Evolutionary conservation across 306 rosid genomes (phyloP), one percentile per base, ranked within the genome.

Genomic region (Cucurbita moschata): DNA sequence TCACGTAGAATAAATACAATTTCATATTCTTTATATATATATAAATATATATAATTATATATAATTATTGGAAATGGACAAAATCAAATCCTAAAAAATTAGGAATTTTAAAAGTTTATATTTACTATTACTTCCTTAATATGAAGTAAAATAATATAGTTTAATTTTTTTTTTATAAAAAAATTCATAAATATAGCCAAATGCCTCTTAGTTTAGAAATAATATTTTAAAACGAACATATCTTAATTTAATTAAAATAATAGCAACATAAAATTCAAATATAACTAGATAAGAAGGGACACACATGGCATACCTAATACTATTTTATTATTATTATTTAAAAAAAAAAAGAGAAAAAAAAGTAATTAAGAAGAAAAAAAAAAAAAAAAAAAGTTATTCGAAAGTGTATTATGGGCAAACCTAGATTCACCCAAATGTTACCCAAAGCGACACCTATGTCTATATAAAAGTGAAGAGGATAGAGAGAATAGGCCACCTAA

Each of bases 371-470:
- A n/a, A 37, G 9, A 21, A 21, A 15, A 37, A 13, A 61, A 4
- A 26, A 19, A 11, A 14, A 26, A n/a, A n/a, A n/a, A n/a, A 7
- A 1, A 46, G 6, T 68, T 6, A 68, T 23, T 46, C 55, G 1
- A 46, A 46, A 47, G 56, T 68, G 55, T 3, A 23, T 46, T 44
- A 47, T 46, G 39, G 5, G 21, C 10, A 68, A 68, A 47, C 21
- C 56, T 68, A 68, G 12, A 68, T 68, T 68, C 38, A 46, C 30
- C 37, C 73, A 68, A 46, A 68, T 68, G 73, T 47, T 26, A 68
- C 21, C 56, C 12, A 68, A 68, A 12, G 19, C 23, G 73, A 23
- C 19, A 46, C 39, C 73, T 67, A 66, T 6, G 35, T 30, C 35
- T 30, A 30, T 30, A 2, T 30, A 30, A 30, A 0, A 68, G 12